Percentiles rank a stretch among this genome's conserved stretches.
Evolutionary conservation across 2,329 filamentous ascomycete genomes (phyloP).

Genomic region (Aphanocladium album): DNA sequence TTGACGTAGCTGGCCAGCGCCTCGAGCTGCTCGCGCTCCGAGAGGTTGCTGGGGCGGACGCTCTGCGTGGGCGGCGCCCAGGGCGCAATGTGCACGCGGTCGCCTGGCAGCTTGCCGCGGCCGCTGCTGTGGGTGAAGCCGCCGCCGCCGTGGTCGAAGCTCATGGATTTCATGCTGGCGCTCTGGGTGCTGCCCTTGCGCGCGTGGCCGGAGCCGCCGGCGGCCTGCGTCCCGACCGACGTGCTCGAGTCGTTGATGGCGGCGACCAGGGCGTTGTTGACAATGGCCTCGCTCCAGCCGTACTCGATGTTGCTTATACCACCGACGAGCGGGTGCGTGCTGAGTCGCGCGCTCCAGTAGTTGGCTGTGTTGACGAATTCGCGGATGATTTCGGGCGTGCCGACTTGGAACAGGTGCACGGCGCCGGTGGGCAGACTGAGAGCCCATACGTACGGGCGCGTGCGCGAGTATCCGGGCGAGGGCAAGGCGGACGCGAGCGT

Average conservation of each 20-base stretch:
- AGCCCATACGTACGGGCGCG: conserved; percentile 88
- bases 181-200: conserved; percentile 44
- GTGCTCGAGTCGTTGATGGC: conserved; percentile 45
- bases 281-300: conserved; percentile 84
- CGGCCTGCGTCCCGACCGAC: conserved; percentile 17
- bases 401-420: conserved; percentile 96
- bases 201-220: conserved; percentile 31
- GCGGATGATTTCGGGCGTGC: conserved; percentile 87
- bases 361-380: conserved; percentile 95
- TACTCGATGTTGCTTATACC: conserved; percentile 97
- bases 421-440: conserved; percentile 86
- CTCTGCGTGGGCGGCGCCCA: conserved; percentile 89
- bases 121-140: conserved; percentile 47
- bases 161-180: conserved; percentile 49
- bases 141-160: conserved; percentile 55
- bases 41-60: conserved; percentile 74
- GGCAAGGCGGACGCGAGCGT: conserved; percentile 88
- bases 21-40: conserved; percentile 75
- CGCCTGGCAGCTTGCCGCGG: conserved; percentile 67
- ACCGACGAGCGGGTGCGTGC: conserved; percentile 86
- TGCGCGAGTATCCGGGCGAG: conserved; percentile 86
- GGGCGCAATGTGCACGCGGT: conserved; percentile 76
- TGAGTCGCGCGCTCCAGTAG: conserved; percentile 94
- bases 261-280: conserved; percentile 54
- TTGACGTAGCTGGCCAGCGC: conserved; percentile 74